A percentile compares a stretch with the other conserved stretches of the same genome.
phyloP scores from a whole-genome alignment of 176 grass and related monocot species.

The Leersia perrieri region DNA sequence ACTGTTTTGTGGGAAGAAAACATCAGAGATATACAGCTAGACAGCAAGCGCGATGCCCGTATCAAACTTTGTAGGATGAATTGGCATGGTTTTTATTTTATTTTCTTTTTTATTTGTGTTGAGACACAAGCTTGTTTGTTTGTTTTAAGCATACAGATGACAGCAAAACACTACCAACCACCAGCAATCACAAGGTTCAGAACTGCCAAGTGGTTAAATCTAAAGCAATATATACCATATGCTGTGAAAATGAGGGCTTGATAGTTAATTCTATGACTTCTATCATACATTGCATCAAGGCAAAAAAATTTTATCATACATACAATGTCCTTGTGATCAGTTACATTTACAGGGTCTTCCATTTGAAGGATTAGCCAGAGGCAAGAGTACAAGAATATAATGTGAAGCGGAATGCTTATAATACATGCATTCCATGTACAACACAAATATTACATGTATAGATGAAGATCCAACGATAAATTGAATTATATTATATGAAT shows the following conservation, averaged over 20 bases:
- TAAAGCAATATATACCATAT: not conserved
- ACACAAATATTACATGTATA: slow-evolving; percentile 8
- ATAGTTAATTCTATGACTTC: too few species aligned
- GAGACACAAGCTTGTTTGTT: not conserved
- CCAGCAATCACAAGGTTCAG: not conserved
- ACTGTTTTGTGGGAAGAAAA: not conserved
- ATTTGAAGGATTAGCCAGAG: not conserved
- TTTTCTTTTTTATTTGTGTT: not conserved
- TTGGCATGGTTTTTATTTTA: not conserved
- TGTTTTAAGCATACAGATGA: not conserved
- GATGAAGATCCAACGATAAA: slow-evolving; percentile 22
- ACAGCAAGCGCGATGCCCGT: too few species aligned
- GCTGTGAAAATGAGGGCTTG: not conserved
- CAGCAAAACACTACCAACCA: not conserved
- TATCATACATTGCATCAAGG: not conserved
- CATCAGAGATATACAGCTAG: too few species aligned
- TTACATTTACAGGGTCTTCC: slow-evolving; percentile 20
- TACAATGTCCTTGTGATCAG: not conserved
- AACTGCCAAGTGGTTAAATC: not conserved
- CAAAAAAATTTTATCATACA: not conserved
- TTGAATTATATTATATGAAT: slow-evolving; percentile 22
- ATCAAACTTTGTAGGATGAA: not conserved
- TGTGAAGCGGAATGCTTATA: slow-evolving; percentile 14
- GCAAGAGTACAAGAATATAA: slow-evolving; percentile 8
- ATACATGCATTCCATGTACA: slow-evolving; percentile 4